A percentile compares a stretch with the other conserved stretches of the same genome.
Evolutionary conservation across 345 rosid genomes (phyloP).

Genomic region (Syzygium oleosum): DNA sequence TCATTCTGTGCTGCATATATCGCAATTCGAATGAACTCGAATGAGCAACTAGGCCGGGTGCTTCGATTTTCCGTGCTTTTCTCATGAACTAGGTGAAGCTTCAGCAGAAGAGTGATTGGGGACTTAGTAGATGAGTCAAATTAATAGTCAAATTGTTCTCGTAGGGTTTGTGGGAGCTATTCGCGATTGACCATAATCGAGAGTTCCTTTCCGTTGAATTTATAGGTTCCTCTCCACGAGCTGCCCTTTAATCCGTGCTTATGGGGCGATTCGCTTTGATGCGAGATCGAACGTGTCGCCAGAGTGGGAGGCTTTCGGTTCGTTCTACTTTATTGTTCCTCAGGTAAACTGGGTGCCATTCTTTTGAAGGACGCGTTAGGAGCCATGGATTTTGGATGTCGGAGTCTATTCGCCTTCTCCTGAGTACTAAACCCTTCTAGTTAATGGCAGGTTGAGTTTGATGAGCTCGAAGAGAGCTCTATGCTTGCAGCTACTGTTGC

Average conservation of each 20-base stretch:
- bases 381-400: not conserved
- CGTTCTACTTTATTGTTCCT: conserved; percentile 77
- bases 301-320: conserved; percentile 81
- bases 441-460: conserved; percentile 79
- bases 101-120: not conserved
- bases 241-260: conserved; percentile 79
- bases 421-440: conserved; percentile 9
- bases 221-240: conserved; percentile 55
- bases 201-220: not conserved
- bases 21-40: not conserved
- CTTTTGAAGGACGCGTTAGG: not conserved
- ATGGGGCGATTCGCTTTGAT: conserved; percentile 85
- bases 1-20: not conserved
- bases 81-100: not conserved
- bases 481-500: conserved; percentile 72
- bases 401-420: not conserved
- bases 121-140: not conserved
- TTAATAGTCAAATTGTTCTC: not conserved
- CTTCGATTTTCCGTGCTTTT: not conserved
- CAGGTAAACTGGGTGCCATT: conserved; percentile 35
- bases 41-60: not conserved
- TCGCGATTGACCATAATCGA: not conserved
- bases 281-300: conserved; percentile 40
- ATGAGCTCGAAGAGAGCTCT: conserved; percentile 61
- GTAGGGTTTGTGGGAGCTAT: not conserved